Conservation (phyloP, 2,329 filamentous ascomycete genomes). For the Hysterium pulicare region DNA sequence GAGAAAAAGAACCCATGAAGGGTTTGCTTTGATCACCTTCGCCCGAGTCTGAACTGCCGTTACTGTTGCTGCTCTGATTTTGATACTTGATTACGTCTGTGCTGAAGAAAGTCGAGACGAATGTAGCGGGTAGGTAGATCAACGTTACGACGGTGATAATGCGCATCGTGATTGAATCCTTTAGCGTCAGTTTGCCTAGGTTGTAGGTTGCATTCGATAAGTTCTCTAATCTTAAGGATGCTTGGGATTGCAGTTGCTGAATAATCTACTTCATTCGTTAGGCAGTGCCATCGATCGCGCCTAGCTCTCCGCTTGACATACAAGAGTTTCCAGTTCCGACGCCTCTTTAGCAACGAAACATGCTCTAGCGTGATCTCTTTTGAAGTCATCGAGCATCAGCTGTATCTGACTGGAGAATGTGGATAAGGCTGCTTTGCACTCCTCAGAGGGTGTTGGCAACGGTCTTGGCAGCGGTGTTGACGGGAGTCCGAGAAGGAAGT, state of each 20-base stretch:
- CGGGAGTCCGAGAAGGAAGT: neutral
- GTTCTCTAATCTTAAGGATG: neutral
- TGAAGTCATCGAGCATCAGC: neutral
- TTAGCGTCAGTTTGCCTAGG: no score
- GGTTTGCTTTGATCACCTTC: no score
- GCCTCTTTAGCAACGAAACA: neutral
- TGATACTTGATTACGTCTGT: slow-evolving; percentile 33
- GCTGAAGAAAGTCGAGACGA: slow-evolving; percentile 31
- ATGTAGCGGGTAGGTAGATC: slow-evolving; percentile 8
- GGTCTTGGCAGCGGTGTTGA: no score
- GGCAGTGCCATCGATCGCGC: neutral
- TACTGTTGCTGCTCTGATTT: slow-evolving; percentile 7
- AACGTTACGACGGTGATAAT: slow-evolving; percentile 11
- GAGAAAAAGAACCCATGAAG: slow-evolving; percentile 24
- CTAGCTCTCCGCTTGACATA: neutral
- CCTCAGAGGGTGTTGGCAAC: no score
- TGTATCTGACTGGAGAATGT: neutral
- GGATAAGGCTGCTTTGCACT: neutral
- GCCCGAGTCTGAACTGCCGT: no score
- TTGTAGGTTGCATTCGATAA: neutral
- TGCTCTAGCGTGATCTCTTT: neutral
- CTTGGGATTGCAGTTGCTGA: neutral
- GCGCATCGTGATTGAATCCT: slow-evolving; percentile 9
- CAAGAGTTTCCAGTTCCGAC: no score
- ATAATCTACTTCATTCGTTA: neutral